Evolutionary conservation across 106 monocot species (phyloP), one percentile per base, ranked within the genome.

Genomic region (Iris macrosiphon): DNA sequence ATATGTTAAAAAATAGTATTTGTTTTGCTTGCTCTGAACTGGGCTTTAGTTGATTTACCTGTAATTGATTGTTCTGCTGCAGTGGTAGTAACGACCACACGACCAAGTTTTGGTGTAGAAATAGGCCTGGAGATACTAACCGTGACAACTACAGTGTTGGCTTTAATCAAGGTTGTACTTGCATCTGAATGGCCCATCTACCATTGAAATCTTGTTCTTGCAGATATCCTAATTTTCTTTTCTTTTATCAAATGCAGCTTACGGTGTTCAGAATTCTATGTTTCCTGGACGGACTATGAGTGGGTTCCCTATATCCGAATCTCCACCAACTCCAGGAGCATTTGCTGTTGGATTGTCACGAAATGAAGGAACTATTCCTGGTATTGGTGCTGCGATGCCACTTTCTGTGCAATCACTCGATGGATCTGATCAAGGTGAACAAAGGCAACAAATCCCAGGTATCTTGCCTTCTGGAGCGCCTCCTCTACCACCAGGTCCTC

Each of bases 21-120:
- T n/a, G n/a, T n/a, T n/a, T n/a, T n/a, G n/a, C n/a, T n/a, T n/a
- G n/a, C n/a, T n/a, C n/a, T n/a, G n/a, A n/a, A n/a, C n/a, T n/a
- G n/a, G n/a, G n/a, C n/a, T n/a, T n/a, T 32, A 19, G 31, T 26
- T 32, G 17, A 53, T 32, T 33, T 53, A 32, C 7, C 17, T 10
- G 33, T 32, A 0, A 2, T 53, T 52, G 29, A 1, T 34, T 44
- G 21, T 68, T n/a, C 48, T 30, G 10, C 38, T 82, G 77, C 86
- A 98, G 96, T 56, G 96, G 96, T 51, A 83, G 96, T 77, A 78
- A 98, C 62, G 96, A 98, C 61, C 82, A 90, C 57, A 80, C 90
- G 6, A 90, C 96, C 20, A 90, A 78, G 67, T 98, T 98, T 57
- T 98, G 96, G 96, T 90, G 96, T 61, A 79, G 96, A 73, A 98